Evolutionary conservation across 2,329 filamentous ascomycete genomes (phyloP), one percentile per base, ranked within the genome.

Genomic region (Colletotrichum horii): DNA sequence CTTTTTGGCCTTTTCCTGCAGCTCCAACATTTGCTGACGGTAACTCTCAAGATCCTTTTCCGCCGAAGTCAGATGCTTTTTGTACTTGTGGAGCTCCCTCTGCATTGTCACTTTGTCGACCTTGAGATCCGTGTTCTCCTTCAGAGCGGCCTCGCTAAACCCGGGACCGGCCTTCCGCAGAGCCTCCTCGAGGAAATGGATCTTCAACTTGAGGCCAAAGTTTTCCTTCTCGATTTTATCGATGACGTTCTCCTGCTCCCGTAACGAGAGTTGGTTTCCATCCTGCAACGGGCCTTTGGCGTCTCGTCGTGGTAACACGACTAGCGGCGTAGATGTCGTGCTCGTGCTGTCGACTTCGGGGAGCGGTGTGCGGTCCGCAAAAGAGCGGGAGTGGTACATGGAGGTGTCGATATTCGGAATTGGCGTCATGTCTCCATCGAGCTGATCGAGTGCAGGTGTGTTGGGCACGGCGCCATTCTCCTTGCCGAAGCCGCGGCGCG

Each of bases 141-240:
- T 95, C 32, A 99, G 87, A 5, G 96, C 95, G 34, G 93, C 92
- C 83, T 98, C 94, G 80, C 96, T 97, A 87, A 96, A 97, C 71
- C 96, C 95, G 9, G 95, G 96, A 1, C 96, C 96, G 70, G 94
- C 92, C 83, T 97, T 98, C 69, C 93, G 92, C 66, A 99, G 86
- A 16, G 95, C 95, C 79, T 98, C 95, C 83, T 99, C 96, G 71
- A 99, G 90, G 83, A 98, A 99, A 84, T 98, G 96, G 69, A 98
- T 98, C 84, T 98, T 98, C 79, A 98, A 90, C 85, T 98, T 98
- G 70, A 99, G 89, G 28, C 95, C 95, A 82, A 98, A 99, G 82
- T 99, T 99, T 82, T 98, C 97, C 87, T 99, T 99, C 82, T 98
- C 96, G 80, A 99, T 96, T 82, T 95, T 95, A 86, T 98, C 95